Evolutionary conservation across 306 rosid species (phyloP), one percentile per base, ranked within the genome.

Genomic region (Astragalus glycyphyllos): DNA sequence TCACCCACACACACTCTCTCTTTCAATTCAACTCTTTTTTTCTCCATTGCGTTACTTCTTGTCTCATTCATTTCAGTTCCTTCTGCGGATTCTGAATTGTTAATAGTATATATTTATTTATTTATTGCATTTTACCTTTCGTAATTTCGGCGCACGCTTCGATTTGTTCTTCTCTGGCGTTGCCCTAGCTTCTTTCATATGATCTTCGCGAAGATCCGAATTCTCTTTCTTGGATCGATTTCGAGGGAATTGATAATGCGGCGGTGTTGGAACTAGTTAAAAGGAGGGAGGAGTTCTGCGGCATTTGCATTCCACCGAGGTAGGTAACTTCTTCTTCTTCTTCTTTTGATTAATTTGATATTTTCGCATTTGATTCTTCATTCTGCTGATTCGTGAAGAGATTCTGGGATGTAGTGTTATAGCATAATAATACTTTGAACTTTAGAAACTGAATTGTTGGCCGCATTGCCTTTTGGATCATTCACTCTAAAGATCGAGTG

Each of bases 161-260:
- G 97, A 86, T 88, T 94, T 47, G 88, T 83, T 88, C 82, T 84
- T 54, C 53, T 34, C 34, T n/a, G 29, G 17, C 6, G 2, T 31
- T 8, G 34, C 56, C 50, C 45, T 61, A 15, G 16, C 20, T 14
- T n/a, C 15, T 32, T 6, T 46, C 46, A 59, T 44, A 51, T 20
- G 1, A 20, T 20, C 32, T 55, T 74, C 13, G 46, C 12, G 40
- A 80, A 82, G 93, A 87, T 91, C 91, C 82, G 86, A 68, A 57
- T 45, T 69, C 57, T 15, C 47, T 53, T 10, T 8, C 68, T 55
- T 45, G 77, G 77, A 69, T 53, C 74, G 48, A 34, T 68, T 42
- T 59, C 4, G 7, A 13, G 76, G 44, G 20, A 57, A 73, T 45
- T 86, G 5, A 73, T 69, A 50, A 66, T 58, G 79, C 14, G 38